A percentile compares a stretch with the other conserved stretches of the same genome.
These are phyloP conservation scores for Malus hybrid DNA, from an alignment of 331 rosid species.

Conservation along the genomic window DNA sequence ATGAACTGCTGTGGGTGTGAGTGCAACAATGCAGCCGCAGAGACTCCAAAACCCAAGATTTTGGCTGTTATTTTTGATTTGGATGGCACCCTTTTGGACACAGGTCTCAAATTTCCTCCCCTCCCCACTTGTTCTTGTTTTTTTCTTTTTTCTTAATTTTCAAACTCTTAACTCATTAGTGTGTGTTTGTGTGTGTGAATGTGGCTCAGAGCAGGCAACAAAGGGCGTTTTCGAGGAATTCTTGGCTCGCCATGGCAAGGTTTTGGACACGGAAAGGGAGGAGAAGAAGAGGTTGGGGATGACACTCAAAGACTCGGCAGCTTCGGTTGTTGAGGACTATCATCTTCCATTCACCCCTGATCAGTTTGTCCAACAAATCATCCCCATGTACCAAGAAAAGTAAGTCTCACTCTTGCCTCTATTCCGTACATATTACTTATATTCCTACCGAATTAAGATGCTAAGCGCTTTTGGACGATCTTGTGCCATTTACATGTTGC, in stretches of 20 bases:
- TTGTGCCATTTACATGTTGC: background rate
- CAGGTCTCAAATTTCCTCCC: conserved; percentile 34
- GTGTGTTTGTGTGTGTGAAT: background rate
- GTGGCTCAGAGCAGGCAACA: conserved; percentile 46
- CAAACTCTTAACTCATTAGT: background rate
- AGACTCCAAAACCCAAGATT: conserved; percentile 24
- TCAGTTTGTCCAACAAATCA: conserved; percentile 54
- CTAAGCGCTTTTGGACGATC: background rate
- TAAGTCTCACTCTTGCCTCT: background rate
- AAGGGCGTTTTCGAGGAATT: conserved; percentile 52
- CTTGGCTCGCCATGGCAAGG: conserved; percentile 52
- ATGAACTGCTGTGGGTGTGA: conserved; percentile 35
- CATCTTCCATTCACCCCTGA: conserved; percentile 65
- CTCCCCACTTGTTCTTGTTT: background rate
- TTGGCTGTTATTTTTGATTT: conserved; percentile 64
- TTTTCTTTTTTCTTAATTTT: background rate
- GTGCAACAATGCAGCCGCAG: conserved; percentile 10
- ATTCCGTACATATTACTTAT: too few relatives aligned
- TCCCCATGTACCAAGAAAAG: conserved; percentile 26
- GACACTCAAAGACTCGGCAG: conserved; percentile 59
- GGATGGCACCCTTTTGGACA: conserved; percentile 84
- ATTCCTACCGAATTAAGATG: too few relatives aligned
- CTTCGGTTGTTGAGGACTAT: conserved; percentile 44
- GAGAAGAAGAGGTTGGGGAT: conserved; percentile 52
- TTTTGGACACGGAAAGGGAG: conserved; percentile 41